Conservation (phyloP, 1,139 yeast species). For the Kodamaea alishanica region DNA sequence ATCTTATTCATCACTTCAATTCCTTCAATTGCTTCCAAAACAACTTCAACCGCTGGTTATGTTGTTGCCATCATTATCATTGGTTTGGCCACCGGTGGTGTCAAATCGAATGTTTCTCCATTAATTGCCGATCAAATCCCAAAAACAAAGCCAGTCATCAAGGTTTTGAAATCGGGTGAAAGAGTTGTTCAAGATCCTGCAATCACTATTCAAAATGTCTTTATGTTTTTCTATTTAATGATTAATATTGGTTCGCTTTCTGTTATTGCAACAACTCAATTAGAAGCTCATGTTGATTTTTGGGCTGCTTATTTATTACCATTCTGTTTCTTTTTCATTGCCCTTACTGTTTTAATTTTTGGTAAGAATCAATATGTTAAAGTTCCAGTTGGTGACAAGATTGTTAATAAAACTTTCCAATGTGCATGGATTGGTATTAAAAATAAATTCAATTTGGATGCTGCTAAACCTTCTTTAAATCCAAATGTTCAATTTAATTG, state of each 20-base stretch:
- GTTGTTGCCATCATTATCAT: slow-evolving; percentile 60
- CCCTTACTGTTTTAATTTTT: slow-evolving; percentile 48
- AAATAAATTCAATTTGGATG: slow-evolving; percentile 49
- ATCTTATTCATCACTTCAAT: slow-evolving; percentile 69
- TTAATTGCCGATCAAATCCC: slow-evolving; percentile 73
- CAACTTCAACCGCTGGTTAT: slow-evolving; percentile 50
- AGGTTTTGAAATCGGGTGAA: slow-evolving; percentile 24
- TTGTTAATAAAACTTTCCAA: slow-evolving; percentile 54
- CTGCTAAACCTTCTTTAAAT: slow-evolving; percentile 52
- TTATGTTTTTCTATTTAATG: slow-evolving; percentile 28
- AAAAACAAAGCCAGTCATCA: slow-evolving; percentile 20
- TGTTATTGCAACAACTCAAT: slow-evolving; percentile 24
- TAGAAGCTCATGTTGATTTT: slow-evolving; percentile 24
- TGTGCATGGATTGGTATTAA: slow-evolving; percentile 43
- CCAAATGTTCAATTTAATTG: slow-evolving; percentile 49
- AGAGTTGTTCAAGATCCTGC: slow-evolving; percentile 25
- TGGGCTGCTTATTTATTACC: slow-evolving; percentile 47
- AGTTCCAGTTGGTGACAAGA: slow-evolving; percentile 61
- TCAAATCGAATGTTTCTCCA: slow-evolving; percentile 76
- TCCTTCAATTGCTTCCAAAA: slow-evolving; percentile 53
- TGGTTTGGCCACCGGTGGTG: slow-evolving; percentile 80
- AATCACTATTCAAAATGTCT: slow-evolving; percentile 26
- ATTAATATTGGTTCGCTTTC: slow-evolving; percentile 25
- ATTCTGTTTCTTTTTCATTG: slow-evolving; percentile 63
- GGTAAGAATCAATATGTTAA: slow-evolving; percentile 59